phyloP scores from a whole-genome alignment of 352 stramenopile species.

The Phytophthora aleatoria region DNA sequence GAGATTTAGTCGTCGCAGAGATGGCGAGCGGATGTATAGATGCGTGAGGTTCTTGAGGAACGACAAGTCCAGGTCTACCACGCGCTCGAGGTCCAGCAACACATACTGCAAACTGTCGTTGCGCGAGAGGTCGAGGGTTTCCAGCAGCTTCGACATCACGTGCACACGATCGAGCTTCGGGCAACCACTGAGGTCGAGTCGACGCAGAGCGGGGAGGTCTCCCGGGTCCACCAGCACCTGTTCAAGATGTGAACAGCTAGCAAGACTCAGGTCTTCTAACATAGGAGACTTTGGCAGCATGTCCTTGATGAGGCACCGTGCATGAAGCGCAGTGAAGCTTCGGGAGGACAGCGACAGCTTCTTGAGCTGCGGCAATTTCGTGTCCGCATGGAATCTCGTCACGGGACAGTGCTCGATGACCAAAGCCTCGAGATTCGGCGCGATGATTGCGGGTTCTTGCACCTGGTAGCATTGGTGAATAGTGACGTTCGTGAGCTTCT shows the following conservation, averaged over 20 bases:
- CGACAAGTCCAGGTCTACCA: slow-evolving; percentile 56
- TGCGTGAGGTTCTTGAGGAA: slow-evolving; percentile 64
- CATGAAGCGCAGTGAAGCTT: slow-evolving; percentile 47
- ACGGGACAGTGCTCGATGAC: slow-evolving; percentile 54
- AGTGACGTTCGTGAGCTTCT: slow-evolving; percentile 53
- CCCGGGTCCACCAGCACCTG: slow-evolving; percentile 58
- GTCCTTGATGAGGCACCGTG: slow-evolving; percentile 49
- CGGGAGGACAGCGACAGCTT: slow-evolving; percentile 55
- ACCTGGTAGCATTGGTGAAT: slow-evolving; percentile 68
- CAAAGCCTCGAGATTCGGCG: slow-evolving; percentile 39
- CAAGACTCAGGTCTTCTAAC: slow-evolving; percentile 44
- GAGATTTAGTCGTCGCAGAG: slow-evolving; percentile 49
- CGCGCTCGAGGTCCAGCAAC: slow-evolving; percentile 46
- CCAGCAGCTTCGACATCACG: slow-evolving; percentile 51
- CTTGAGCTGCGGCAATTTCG: slow-evolving; percentile 50
- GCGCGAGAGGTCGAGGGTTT: slow-evolving; percentile 44
- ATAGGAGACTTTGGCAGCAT: slow-evolving; percentile 28
- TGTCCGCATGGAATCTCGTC: slow-evolving; percentile 44
- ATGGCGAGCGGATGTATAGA: slow-evolving; percentile 52
- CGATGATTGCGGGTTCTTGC: slow-evolving; percentile 46
- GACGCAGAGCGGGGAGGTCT: slow-evolving; percentile 53
- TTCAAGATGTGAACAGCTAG: slow-evolving; percentile 58
- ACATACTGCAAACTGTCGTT: slow-evolving; percentile 53
- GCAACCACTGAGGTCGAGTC: slow-evolving; percentile 50
- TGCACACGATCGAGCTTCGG: slow-evolving; percentile 61